Base-by-base conservation (phyloP, 1,284 basidiomycete species). In the Psilocybe mexicana region DNA sequence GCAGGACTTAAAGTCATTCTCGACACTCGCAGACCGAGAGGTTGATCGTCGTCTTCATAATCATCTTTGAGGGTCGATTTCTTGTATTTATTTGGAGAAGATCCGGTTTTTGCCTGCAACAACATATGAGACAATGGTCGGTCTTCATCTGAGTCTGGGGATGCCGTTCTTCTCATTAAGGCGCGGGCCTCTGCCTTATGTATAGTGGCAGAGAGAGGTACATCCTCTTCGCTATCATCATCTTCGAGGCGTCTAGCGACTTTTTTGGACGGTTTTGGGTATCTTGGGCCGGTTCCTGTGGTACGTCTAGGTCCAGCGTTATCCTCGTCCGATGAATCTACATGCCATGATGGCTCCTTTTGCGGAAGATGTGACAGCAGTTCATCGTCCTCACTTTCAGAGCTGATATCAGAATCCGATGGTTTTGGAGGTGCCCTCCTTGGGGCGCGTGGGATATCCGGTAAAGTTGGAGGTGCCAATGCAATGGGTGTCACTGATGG, bases 141-240 rank as follows among this genome's bases (percentile, higher is more conserved):
- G 63, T 92, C 91, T 65, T 93, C 91, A 24, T 90, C 88, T 6
- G 85, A 87, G 63, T 85, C 83, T 6, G 25, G 67, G 46, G 25
- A 49, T 43, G 43, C 52, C 46, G 63, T 59, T 26, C 61, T 63
- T 11, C 65, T 65, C 40, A 67, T 70, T 18, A 76, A 73, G 23
- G 72, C 72, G 35, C 79, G 79, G 59, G 79, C 76, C 11, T 72
- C 69, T 12, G 76, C 82, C 25, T 80, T 79, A 50, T 75, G 72
- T n/a, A 86, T 76, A 10, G 87, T 82, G 11, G 82, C 81, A 24
- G 83, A 82, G n/a, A 92, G 76, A 5, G 90, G 90, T 44, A 91
- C 61, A 70, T 92, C 89, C 63, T 91, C 89, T 50, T 92, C 90
- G 63, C 86, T 88, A 64, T 86, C 81, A 23, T 78, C 77, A 25